Base-by-base conservation (phyloP, 306 rosid species). In the Astragalus glycyphyllos region DNA sequence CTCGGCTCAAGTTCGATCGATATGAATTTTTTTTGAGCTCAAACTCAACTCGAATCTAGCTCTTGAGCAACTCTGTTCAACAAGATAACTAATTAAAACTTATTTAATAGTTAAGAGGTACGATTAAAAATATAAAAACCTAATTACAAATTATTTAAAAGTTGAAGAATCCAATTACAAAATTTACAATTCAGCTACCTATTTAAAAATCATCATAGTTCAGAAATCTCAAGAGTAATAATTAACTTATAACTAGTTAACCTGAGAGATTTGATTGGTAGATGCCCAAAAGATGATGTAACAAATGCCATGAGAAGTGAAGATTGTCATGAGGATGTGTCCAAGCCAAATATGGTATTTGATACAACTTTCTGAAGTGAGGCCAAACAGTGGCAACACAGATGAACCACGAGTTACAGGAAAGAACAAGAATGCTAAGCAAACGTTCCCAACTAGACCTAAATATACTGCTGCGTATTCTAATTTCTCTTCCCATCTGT, bases 291-390 rank as follows among this genome's bases (percentile, higher is more conserved):
- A 72, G 70, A 78, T 72, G 68, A 87, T 32, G 64, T 58, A 89
- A 66, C 75, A 45, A 54, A 73, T 0, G 40, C 98, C 95, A 29
- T 92, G 98, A 72, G 84, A 47, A 0, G 98, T 87, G 90, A 89
- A 87, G 71, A 87, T 58, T 1, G 71, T 17, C 92, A 92, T 80
- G 32, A 42, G 69, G 0, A 86, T 31, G 72, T 92, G 83, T 34
- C 98, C 98, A 37, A 92, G 64, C 96, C 98, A 92, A 11, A 92
- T 88, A 74, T 92, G 98, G 48, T 86, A 92, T 57, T 90, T 92
- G 14, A 92, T 85, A 85, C 87, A 58, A 3, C 77, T 73, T 72
- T 92, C 98, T 0, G 96, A 88, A 1, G 92, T 86, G 41, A 90
- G 96, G 1, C 98, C 96, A 9, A 92, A 55, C 45, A 92, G 50